phyloP scores from a whole-genome alignment of 2,329 filamentous ascomycete genomes.

The Monosporascus sp. region DNA sequence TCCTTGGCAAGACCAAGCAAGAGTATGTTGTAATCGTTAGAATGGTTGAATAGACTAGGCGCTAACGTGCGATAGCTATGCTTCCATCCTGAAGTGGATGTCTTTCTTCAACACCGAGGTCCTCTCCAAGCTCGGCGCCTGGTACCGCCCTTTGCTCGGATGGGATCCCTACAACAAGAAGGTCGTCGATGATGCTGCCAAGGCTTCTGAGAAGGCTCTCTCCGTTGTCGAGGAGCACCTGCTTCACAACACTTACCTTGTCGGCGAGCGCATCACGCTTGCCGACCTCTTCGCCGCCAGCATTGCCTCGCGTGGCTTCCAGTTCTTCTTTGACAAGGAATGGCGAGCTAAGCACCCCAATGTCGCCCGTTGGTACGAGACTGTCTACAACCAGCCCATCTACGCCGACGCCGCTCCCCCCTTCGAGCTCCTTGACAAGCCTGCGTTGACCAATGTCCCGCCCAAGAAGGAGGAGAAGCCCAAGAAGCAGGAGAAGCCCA shows the following conservation, averaged over 20 bases:
- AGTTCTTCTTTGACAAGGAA: constrained; percentile 89
- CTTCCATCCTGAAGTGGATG: constrained; percentile 97
- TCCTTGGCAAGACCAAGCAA: constrained; percentile 99
- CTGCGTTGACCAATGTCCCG: constrained; percentile 64
- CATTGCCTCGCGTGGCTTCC: constrained; percentile 81
- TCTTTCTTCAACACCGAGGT: constrained; percentile 93
- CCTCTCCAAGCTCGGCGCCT: constrained; percentile 65
- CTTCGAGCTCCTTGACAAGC: constrained; percentile 76
- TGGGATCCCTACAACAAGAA: constrained; percentile 95
- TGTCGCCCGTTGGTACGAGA: constrained; percentile 90
- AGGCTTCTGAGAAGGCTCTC: constrained; percentile 64
- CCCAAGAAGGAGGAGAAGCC: constrained; percentile 76
- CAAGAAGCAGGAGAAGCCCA: constrained; percentile 49
- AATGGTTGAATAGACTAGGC: not conserved
- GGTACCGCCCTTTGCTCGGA: constrained; percentile 85
- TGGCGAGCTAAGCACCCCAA: constrained; percentile 82
- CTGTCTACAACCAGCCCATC: constrained; percentile 86
- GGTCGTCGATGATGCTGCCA: constrained; percentile 74
- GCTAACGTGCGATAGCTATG: constrained; percentile 56
- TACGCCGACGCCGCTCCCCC: constrained; percentile 76
- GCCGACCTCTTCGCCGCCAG: constrained; percentile 84
- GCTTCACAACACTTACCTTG: constrained; percentile 89
- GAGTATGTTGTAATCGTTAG: constrained; percentile 56
- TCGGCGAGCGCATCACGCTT: constrained; percentile 94
- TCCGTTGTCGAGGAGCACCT: constrained; percentile 81